A percentile compares a stretch with the other conserved stretches of the same genome.
These are phyloP conservation scores for Phytophthora rubi DNA, from an alignment of 352 stramenopile genomes.

Conservation along the genomic window DNA sequence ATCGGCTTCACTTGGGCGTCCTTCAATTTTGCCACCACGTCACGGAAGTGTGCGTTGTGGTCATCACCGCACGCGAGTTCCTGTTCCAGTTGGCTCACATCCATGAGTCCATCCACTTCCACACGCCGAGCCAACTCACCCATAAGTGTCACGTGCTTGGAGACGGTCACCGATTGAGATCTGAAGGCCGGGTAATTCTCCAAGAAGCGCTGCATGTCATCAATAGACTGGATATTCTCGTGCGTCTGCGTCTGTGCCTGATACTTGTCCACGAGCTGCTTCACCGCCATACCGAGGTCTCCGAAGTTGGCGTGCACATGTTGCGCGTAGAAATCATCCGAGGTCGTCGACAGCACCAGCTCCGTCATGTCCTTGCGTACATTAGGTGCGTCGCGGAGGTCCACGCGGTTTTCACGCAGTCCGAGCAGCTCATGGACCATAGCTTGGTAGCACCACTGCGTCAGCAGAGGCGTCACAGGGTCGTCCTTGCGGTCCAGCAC, in stretches of 20 bases:
- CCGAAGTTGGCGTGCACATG: slow-evolving; percentile 99
- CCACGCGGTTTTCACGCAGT: slow-evolving; percentile 98
- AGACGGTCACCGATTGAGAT: slow-evolving; percentile 96
- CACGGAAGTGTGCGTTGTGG: slow-evolving; percentile 83
- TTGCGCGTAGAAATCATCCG: slow-evolving; percentile 97
- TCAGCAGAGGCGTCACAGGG: slow-evolving; percentile 98
- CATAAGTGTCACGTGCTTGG: slow-evolving; percentile 99
- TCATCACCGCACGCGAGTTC: slow-evolving; percentile 88
- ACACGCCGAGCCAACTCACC: slow-evolving; percentile 97
- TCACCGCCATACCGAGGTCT: slow-evolving; percentile 95
- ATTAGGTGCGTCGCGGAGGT: slow-evolving; percentile 94
- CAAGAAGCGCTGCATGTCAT: slow-evolving; percentile 99
- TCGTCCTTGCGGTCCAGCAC: slow-evolving; percentile 99
- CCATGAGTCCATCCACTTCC: slow-evolving; percentile 96
- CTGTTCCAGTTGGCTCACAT: slow-evolving; percentile 98
- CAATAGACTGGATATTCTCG: slow-evolving; percentile 90
- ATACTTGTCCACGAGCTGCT: slow-evolving; percentile 94
- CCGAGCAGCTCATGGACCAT: slow-evolving; percentile 99
- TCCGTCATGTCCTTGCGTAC: slow-evolving; percentile 97
- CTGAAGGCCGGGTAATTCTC: slow-evolving; percentile 97
- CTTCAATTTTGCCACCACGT: slow-evolving; percentile 84
- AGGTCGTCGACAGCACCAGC: slow-evolving; percentile 95
- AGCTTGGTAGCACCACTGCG: slow-evolving; percentile 98
- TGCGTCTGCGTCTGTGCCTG: slow-evolving; percentile 85
- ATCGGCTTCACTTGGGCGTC: slow-evolving; percentile 91